Base-by-base conservation (phyloP, 176 grass and related monocot species). In the Lolium perenne region DNA sequence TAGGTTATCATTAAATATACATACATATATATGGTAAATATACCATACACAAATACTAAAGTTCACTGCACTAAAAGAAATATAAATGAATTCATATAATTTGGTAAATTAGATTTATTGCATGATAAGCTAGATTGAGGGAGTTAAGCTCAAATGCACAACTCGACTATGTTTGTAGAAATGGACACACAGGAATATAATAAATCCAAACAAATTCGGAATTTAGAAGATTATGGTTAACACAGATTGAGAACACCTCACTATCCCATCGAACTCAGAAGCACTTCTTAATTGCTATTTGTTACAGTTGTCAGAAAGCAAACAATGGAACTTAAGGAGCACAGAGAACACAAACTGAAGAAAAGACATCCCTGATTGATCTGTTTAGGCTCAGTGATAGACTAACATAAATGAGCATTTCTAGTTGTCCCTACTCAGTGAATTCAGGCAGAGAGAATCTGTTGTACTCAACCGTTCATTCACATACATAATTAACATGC, bases 401-500 rank as follows among this genome's bases (percentile, higher is more conserved):
- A 57, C 16, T 57, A 74, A 83, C 2, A 74, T n/a, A 79, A 86
- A 49, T 46, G 53, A 72, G 8, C 18, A 15, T 48, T 53, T 71
- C 29, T 77, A 90, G n/a, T 41, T 53, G 55, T 74, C 23, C 57
- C 17, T 69, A 5, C 8, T 77, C 1, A 9, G 43, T 74, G 54
- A 25, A 43, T 82, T 77, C 56, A 77, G 53, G n/a, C 21, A 23
- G 64, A 62, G 46, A 86, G 70, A 49, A 78, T 61, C 18, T 18
- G 2, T 71, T 65, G 40, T n/a, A 43, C 58, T 10, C 15, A 32
- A 38, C 50, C 29, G 1, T 46, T 54, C 11, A 64, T 46, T 66
- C 82, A 22, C 32, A 1, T 87, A 79, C 74, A 71, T 72, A 74
- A 77, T 43, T 56, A 72, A 61, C 45, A 78, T 49, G 20, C 66